phyloP scores from a whole-genome alignment of 768 basidiomycete species.

The Suillus hirtellus region DNA sequence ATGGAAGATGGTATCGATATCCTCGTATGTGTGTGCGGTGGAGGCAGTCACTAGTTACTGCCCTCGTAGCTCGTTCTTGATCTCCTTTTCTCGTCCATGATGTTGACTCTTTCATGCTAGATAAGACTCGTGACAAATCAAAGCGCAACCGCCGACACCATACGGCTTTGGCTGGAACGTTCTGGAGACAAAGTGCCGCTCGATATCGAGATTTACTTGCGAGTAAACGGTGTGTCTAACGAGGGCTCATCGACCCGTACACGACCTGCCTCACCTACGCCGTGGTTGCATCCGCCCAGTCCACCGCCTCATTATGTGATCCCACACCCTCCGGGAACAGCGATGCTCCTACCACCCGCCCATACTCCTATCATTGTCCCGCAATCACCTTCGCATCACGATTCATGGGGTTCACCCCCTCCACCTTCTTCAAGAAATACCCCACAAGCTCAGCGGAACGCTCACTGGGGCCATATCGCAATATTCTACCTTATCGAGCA shows the following conservation, averaged over 20 bases:
- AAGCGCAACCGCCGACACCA: conserved; percentile 70
- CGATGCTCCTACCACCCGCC: conserved; percentile 37
- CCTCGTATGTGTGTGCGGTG: conserved; percentile 1
- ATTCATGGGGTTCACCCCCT: conserved; percentile 40
- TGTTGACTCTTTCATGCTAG: conserved; percentile 35
- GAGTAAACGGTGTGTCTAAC: conserved; percentile 40
- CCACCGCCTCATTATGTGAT: conserved; percentile 42
- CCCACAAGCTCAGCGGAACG: conserved; percentile 45
- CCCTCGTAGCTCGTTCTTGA: conserved; percentile 7
- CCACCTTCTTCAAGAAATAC: conserved; percentile 28
- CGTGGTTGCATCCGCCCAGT: conserved; percentile 31
- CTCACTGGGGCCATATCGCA: conserved; percentile 80
- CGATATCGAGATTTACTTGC: conserved; percentile 79
- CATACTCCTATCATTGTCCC: conserved; percentile 49
- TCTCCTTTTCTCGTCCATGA: background rate
- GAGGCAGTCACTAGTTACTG: background rate
- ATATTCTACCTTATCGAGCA: conserved; percentile 78
- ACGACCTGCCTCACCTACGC: conserved; percentile 31
- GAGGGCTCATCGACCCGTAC: conserved; percentile 23
- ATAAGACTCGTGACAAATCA: conserved; percentile 75
- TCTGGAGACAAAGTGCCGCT: conserved; percentile 70
- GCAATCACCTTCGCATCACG: conserved; percentile 41
- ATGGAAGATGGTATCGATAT: conserved; percentile 9
- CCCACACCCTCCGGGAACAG: conserved; percentile 27
- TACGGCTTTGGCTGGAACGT: conserved; percentile 82